Conservation (phyloP, 371 early-diverging fungal species). For the Dichotomocladium elegans region DNA sequence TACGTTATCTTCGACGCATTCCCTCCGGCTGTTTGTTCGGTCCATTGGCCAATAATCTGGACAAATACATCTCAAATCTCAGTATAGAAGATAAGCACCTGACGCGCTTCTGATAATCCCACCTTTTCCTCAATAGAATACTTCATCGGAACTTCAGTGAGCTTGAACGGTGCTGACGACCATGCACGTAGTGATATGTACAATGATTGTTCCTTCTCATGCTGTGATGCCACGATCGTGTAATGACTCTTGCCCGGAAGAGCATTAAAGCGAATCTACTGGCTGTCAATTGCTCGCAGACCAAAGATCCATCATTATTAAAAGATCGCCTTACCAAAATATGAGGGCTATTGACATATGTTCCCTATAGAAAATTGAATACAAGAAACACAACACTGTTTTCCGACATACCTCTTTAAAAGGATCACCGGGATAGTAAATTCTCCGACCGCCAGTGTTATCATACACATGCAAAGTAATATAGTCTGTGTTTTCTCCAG, state of each 20-base stretch:
- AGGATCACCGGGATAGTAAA: conserved; percentile 76
- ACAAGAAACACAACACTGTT: not conserved
- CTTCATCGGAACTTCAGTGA: conserved; percentile 62
- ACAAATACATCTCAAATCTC: not conserved
- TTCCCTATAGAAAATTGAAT: conserved; percentile 42
- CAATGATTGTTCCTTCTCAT: conserved; percentile 63
- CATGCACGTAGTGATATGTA: conserved; percentile 75
- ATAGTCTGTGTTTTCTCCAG: conserved; percentile 81
- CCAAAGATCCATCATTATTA: not conserved
- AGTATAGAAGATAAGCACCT: no score
- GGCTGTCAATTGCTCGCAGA: not conserved
- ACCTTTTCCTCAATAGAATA: conserved; percentile 61
- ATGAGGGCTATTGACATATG: conserved; percentile 84
- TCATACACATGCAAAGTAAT: conserved; percentile 83
- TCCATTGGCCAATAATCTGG: conserved; percentile 68
- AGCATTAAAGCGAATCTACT: conserved; percentile 61
- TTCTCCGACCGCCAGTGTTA: conserved; percentile 62
- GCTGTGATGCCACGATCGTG: conserved; percentile 80
- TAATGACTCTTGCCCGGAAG: conserved; percentile 59
- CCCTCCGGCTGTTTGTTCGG: conserved; percentile 78
- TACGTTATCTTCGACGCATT: conserved; percentile 67
- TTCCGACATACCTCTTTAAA: conserved; percentile 45
- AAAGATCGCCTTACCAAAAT: conserved; percentile 50
- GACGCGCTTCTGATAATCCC: no score
- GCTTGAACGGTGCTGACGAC: conserved; percentile 60